phyloP scores from a whole-genome alignment of 345 rosid species.

The Ceriops decandra region DNA sequence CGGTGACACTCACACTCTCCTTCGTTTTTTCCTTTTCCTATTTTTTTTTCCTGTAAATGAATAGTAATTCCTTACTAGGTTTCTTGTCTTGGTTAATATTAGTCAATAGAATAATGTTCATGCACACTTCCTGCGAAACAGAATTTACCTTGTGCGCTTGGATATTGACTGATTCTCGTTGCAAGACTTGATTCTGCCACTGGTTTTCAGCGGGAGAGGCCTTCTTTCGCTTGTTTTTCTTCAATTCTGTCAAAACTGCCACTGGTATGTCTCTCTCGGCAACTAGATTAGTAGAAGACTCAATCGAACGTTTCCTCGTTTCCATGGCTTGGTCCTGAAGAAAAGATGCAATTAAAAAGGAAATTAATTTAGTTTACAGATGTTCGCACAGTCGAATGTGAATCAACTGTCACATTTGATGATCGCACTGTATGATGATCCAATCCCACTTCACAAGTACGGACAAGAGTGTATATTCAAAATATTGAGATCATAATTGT shows the following conservation, averaged over 20 bases:
- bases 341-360: neutral
- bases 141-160: slow-evolving; percentile 21
- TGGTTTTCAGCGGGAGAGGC: slow-evolving; percentile 12
- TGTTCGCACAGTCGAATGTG: no score
- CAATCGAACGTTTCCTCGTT: slow-evolving; percentile 24
- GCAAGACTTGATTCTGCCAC: slow-evolving; percentile 11
- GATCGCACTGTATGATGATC: no score
- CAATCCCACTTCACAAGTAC: no score
- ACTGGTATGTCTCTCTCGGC: neutral
- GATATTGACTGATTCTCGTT: neutral
- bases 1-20: no score
- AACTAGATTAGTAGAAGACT: slow-evolving; percentile 1
- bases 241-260: slow-evolving; percentile 12
- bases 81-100: neutral
- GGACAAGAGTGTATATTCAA: no score
- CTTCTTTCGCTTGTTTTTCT: slow-evolving; percentile 35
- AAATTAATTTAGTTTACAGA: neutral
- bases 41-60: no score
- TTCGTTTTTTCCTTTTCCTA: no score
- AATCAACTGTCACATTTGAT: no score
- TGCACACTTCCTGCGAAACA: no score
- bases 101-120: no score
- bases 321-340: slow-evolving; percentile 21
- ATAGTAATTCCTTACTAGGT: no score
- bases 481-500: no score